Conservation (phyloP, 1,139 yeast species). For the Arxiozyma slooffiae region DNA sequence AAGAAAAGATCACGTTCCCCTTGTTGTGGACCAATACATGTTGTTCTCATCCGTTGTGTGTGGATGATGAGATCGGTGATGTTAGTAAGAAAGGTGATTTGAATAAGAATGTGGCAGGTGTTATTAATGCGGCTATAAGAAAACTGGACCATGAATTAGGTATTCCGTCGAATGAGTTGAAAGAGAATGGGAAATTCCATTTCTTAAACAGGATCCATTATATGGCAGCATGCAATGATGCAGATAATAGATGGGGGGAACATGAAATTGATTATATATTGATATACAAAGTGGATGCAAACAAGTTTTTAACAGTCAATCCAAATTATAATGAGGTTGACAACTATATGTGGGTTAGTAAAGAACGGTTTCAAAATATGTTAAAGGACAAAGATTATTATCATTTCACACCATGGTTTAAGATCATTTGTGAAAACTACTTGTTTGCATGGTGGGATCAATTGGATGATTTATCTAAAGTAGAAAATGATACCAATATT, state of each 20-base stretch:
- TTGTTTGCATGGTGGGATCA: constrained; percentile 91
- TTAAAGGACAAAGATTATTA: constrained; percentile 51
- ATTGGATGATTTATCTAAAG: constrained; percentile 39
- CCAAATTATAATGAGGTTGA: too few species aligned
- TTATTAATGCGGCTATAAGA: constrained; percentile 79
- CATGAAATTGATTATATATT: too few species aligned
- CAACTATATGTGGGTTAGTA: too few species aligned
- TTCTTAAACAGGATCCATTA: too few species aligned
- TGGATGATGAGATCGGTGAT: constrained; percentile 59
- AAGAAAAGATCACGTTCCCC: constrained; percentile 92
- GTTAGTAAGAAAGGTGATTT: neutral
- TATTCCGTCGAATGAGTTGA: constrained; percentile 61
- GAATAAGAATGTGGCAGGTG: constrained; percentile 34
- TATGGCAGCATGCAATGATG: too few species aligned
- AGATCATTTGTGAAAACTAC: constrained; percentile 82
- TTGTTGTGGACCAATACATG: constrained; percentile 97
- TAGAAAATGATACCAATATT: constrained; percentile 26
- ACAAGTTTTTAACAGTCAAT: too few species aligned
- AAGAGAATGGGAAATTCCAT: too few species aligned
- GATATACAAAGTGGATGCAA: too few species aligned
- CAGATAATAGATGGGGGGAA: too few species aligned
- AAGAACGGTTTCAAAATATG: too few species aligned
- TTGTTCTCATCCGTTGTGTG: constrained; percentile 91
- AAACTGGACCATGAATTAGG: constrained; percentile 90
- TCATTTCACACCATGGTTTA: constrained; percentile 95